Evolutionary conservation across 1,284 basidiomycete genomes (phyloP), one percentile per base, ranked within the genome.

Genomic region (Macrocybe sp.): DNA sequence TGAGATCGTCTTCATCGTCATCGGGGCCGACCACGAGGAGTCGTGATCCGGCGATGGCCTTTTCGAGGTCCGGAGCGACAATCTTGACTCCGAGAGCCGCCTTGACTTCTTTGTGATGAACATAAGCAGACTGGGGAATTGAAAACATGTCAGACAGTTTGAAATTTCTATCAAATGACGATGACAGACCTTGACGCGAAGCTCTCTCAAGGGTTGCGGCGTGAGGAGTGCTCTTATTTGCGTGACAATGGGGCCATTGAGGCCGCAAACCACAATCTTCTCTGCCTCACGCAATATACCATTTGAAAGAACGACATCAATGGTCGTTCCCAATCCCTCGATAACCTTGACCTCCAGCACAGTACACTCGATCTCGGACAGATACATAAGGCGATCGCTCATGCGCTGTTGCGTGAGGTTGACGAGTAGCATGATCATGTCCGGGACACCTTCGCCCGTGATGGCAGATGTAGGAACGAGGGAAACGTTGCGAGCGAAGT

Each of bases 281-380:
- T 99, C 97, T 16, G 96, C 88, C 67, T 99, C 97, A 50, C 72
- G 80, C 61, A 99, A 72, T 54, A 94, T 85, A 66, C 97, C 97
- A 66, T 99, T 99, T 33, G 92, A 95, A 48, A 99, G 76, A 11
- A 99, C 87, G 32, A 99, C 94, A 73, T 99, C 97, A 60, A 99
- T 95, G 1, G 97, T 99, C 36, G 96, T 99, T 41, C 97, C 97
- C 45, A 99, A 76, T 64, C 97, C 97, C 69, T 99, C 97, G 59
- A 99, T 87, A 54, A 98, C 92, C 78, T 99, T 99, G 66, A 99
- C 97, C 69, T 99, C 97, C 48, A 99, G 81, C 16, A 99, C 94
- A n/a, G 97, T 99, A 67, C 95, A 98, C 71, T 98, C 95, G 47
- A 99, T 78, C 67, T 98, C 95, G 30, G 94, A 93, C 49, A 99